Evolutionary conservation across 1,139 yeast species (phyloP).

Genomic region (Schwanniomyces etchellsii): DNA sequence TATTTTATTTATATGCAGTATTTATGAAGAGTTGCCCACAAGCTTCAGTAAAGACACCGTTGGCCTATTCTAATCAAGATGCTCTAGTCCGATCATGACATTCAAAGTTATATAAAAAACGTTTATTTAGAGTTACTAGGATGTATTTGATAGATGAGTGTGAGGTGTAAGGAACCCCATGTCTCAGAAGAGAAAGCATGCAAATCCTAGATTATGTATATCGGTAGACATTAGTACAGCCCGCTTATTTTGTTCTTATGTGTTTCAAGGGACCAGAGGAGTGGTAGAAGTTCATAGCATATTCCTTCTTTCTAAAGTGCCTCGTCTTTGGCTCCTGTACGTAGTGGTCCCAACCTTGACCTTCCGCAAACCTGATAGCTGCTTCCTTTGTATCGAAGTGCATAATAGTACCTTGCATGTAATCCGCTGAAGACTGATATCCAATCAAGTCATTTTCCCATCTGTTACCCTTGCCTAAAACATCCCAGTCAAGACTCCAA

Average conservation of each 20-base stretch:
- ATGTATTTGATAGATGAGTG: too few species aligned
- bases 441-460: conserved; percentile 93
- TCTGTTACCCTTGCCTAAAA: conserved; percentile 68
- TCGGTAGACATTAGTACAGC: too few species aligned
- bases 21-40: too few species aligned
- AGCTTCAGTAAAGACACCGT: too few species aligned
- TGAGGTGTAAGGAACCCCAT: too few species aligned
- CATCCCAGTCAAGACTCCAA: conserved; percentile 87
- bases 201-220: too few species aligned
- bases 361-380: conserved; percentile 74
- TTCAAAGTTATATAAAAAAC: too few species aligned
- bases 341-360: conserved; percentile 83
- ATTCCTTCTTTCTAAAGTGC: conserved; percentile 70
- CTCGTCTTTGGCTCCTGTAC: conserved; percentile 78
- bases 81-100: too few species aligned
- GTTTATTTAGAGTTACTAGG: too few species aligned
- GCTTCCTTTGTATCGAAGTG: conserved; percentile 72
- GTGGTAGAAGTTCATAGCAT: conserved; percentile 67
- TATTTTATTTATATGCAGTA: too few species aligned
- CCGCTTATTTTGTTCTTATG: conserved; percentile 70
- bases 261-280: conserved; percentile 70
- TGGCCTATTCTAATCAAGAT: too few species aligned
- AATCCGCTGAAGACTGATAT: conserved; percentile 75
- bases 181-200: too few species aligned
- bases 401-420: conserved; percentile 82